Evolutionary conservation across 208 protist genomes (phyloP).

Genomic region (Leishmania arabica): DNA sequence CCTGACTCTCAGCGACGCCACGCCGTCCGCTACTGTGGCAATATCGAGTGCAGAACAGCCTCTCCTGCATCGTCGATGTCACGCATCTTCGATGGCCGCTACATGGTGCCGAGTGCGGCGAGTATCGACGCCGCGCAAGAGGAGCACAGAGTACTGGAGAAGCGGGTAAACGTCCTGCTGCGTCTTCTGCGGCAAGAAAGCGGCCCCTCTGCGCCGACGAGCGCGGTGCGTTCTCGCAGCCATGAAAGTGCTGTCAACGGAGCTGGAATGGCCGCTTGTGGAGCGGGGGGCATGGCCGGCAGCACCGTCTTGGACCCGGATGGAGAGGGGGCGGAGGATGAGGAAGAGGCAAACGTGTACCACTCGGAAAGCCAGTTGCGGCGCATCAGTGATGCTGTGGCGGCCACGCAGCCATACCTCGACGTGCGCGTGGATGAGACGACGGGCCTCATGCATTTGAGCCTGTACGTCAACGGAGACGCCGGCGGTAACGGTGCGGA

Average conservation of each 20-base stretch:
- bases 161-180: slow-evolving; percentile 9
- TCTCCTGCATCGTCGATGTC: not conserved
- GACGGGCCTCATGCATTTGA: slow-evolving; percentile 38
- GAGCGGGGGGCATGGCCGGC: not conserved
- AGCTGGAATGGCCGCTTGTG: not conserved
- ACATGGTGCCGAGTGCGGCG: slow-evolving; percentile 23
- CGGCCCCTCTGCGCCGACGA: not conserved
- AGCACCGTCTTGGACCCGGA: not conserved
- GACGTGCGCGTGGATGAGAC: slow-evolving; percentile 37
- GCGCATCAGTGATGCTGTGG: slow-evolving; percentile 16
- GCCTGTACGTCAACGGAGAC: slow-evolving; percentile 39
- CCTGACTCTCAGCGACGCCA: not conserved
- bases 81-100: slow-evolving; percentile 28
- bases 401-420: slow-evolving; percentile 29
- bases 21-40: not conserved
- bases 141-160: slow-evolving; percentile 3
- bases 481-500: slow-evolving; percentile 30
- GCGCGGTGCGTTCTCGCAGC: not conserved
- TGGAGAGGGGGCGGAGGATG: slow-evolving; percentile 1
- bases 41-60: not conserved
- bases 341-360: slow-evolving; percentile 11
- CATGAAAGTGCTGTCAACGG: not conserved
- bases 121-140: slow-evolving; percentile 16
- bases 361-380: slow-evolving; percentile 6
- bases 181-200: slow-evolving; percentile 26